Percentiles rank a stretch among this genome's conserved stretches.
phyloP scores from a whole-genome alignment of 495 filamentous ascomycete genomes.

The Penicillium waksmanii region DNA sequence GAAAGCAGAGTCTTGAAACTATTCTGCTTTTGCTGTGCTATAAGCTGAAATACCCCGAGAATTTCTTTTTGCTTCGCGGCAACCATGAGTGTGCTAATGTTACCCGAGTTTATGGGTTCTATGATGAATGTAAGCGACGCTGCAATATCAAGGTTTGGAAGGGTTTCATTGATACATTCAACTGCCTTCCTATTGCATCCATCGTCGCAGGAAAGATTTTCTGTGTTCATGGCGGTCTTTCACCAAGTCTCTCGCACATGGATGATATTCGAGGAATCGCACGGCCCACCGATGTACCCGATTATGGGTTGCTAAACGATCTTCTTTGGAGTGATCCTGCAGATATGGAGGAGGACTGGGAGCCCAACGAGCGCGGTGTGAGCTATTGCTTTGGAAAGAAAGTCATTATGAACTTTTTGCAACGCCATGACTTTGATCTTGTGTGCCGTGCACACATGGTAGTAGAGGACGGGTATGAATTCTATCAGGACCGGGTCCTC shows the following conservation, averaged over 20 bases:
- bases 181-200: conserved; percentile 90
- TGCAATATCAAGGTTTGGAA: conserved; percentile 99
- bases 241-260: conserved; percentile 92
- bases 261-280: conserved; percentile 97
- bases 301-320: conserved; percentile 96
- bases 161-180: conserved; percentile 98
- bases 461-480: conserved; percentile 98
- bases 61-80: conserved; percentile 95
- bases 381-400: conserved; percentile 99
- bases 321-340: conserved; percentile 97
- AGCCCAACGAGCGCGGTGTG: conserved; percentile 94
- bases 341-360: conserved; percentile 98
- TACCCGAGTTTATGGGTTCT: conserved; percentile 97
- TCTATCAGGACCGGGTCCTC: conserved; percentile 93
- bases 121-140: conserved; percentile 97
- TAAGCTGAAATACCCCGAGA: conserved; percentile 98
- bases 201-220: conserved; percentile 99
- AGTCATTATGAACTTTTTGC: conserved; percentile 95
- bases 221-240: conserved; percentile 96
- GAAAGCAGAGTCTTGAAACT: conserved; percentile 96
- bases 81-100: conserved; percentile 99
- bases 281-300: conserved; percentile 94
- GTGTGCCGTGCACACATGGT: conserved; percentile 99
- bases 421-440: conserved; percentile 93
- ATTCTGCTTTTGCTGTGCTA: conserved; percentile 96